Conservation (phyloP, 495 filamentous ascomycete species). For the Penicillium longicatenatum region DNA sequence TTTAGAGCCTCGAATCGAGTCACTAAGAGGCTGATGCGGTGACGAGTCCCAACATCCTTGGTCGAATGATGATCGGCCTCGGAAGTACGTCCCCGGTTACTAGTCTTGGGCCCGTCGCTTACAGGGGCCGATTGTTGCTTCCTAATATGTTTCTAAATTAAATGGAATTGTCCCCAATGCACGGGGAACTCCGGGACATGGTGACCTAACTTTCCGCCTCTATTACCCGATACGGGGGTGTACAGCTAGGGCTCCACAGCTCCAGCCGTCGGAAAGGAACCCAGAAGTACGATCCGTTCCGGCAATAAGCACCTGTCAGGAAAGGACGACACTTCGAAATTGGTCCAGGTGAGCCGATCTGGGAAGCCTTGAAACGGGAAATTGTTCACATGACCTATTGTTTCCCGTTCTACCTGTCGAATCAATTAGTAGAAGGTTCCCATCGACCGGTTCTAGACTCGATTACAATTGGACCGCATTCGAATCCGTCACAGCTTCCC, state of each 20-base stretch:
- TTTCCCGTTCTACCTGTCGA: not conserved
- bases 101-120: slow-evolving; percentile 4
- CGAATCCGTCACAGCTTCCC: not conserved
- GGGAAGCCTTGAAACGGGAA: slow-evolving; percentile 7
- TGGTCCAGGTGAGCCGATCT: slow-evolving; percentile 5
- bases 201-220: not conserved
- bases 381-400: slow-evolving; percentile 10
- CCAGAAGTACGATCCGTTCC: slow-evolving; percentile 10
- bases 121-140: not conserved
- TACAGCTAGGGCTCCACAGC: not conserved
- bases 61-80: slow-evolving; percentile 17
- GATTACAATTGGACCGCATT: not conserved
- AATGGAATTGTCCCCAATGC: slow-evolving; percentile 1
- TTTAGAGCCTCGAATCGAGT: slow-evolving; percentile 1
- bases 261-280: not conserved
- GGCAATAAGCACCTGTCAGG: slow-evolving; percentile 7
- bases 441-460: slow-evolving; percentile 1
- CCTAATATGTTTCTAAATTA: not conserved
- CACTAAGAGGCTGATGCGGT: not conserved
- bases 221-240: not conserved
- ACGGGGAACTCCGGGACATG: not conserved
- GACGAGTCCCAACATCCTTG: slow-evolving; percentile 5
- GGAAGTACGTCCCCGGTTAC: slow-evolving; percentile 12
- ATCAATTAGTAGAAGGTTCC: not conserved
- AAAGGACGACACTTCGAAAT: slow-evolving; percentile 2